phyloP scores from a whole-genome alignment of 345 rosid genomes.

The Nephelium lappaceum region DNA sequence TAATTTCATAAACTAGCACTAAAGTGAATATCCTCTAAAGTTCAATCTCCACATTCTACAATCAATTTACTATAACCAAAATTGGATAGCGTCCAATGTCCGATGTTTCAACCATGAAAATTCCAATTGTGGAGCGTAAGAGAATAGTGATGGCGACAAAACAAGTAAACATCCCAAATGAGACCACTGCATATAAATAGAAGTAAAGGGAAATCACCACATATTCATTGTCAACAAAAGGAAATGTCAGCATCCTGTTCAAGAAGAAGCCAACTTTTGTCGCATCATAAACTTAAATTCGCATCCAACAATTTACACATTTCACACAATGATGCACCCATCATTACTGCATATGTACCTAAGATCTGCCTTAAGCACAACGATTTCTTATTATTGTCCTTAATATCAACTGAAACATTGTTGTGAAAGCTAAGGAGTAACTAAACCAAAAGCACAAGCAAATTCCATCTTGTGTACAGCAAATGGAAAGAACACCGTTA shows the following conservation, averaged over 20 bases:
- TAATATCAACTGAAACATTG: background rate
- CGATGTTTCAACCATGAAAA: too few species aligned
- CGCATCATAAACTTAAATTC: background rate
- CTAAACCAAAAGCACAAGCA: background rate
- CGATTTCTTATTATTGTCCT: background rate
- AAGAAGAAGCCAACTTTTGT: background rate
- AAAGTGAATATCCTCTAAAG: too few species aligned
- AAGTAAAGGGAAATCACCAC: background rate
- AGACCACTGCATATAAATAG: background rate
- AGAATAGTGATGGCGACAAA: background rate
- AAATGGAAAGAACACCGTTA: background rate
- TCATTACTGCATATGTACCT: background rate
- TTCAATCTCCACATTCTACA: too few species aligned
- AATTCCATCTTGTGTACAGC: background rate
- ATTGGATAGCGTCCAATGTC: too few species aligned
- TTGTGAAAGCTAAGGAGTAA: background rate
- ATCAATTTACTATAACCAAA: too few species aligned
- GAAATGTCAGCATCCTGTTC: too few species aligned
- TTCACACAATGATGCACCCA: background rate
- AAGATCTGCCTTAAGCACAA: background rate
- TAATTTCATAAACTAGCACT: too few species aligned
- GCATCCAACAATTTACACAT: background rate
- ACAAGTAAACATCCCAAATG: background rate
- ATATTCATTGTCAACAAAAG: background rate
- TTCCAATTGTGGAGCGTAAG: too few species aligned